A percentile compares a stretch with the other conserved stretches of the same genome.
Conservation (phyloP, 75 land plant species). For the Pinus taeda region DNA sequence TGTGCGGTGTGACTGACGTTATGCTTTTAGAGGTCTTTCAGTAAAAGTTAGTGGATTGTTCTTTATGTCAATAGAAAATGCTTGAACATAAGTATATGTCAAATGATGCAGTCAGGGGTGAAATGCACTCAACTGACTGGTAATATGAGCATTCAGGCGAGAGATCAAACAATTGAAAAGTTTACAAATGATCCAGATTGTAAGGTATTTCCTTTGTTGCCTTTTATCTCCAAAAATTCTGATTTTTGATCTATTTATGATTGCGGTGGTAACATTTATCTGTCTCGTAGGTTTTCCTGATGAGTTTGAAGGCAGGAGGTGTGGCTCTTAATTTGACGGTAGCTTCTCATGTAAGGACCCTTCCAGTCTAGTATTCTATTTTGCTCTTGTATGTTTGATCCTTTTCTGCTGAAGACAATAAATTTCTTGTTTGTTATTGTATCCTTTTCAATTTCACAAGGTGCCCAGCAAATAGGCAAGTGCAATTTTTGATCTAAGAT, state of each 20-base stretch:
- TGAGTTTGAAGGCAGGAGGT: constrained; percentile 98
- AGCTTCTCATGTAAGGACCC: constrained; percentile 74
- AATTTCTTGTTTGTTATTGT: not conserved
- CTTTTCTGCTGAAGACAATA: not conserved
- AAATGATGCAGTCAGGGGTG: constrained; percentile 66
- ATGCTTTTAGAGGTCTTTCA: not conserved
- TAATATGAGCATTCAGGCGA: constrained; percentile 64
- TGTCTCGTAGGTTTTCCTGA: constrained; percentile 49
- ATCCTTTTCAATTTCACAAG: not conserved
- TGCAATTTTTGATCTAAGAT: not conserved
- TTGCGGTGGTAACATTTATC: not conserved
- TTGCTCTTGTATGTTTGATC: not conserved
- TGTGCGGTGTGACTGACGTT: too few relatives aligned
- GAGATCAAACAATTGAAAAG: constrained; percentile 65
- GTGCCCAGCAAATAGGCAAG: not conserved
- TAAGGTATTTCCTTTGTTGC: constrained; percentile 35
- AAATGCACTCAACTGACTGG: constrained; percentile 79
- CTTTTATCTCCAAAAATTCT: not conserved
- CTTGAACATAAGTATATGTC: constrained; percentile 2
- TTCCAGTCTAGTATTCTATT: not conserved
- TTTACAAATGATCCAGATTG: constrained; percentile 77
- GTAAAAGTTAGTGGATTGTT: not conserved
- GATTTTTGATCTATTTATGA: not conserved
- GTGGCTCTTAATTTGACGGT: constrained; percentile 97
- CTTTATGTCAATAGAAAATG: not conserved